Evolutionary conservation across 2,329 filamentous ascomycete genomes (phyloP), one percentile per base, ranked within the genome.

Genomic region (Dactylella cylindrospora): DNA sequence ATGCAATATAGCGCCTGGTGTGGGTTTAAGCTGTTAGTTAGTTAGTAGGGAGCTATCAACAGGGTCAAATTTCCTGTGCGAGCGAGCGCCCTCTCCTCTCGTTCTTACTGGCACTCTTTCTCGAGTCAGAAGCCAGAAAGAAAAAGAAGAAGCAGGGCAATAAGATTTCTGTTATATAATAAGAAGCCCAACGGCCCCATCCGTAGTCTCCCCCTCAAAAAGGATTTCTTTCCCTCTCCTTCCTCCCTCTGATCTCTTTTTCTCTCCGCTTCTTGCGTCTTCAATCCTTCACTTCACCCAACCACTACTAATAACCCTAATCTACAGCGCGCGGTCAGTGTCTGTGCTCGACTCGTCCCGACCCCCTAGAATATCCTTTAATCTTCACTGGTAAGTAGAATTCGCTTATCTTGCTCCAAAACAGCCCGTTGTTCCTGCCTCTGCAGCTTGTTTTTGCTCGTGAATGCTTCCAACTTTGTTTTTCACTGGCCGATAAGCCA

Each of bases 231-330:
- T 59, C 54, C 49, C 59, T 65, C 66, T 65, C 59, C 66, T 66
- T 66, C 67, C 66, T 64, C 66, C 66, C 67, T 67, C 49, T 65
- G 65, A 67, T 70, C 66, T 65, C 66, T 65, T 66, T 67, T 65
- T 65, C 66, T 67, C 54, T 46, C 53, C 57, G 67, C 66, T 61
- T 64, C 51, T 23, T 26, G 6, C 33, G 15, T 10, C 43, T 19
- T 36, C 22, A 13, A 15, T 25, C 8, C 40, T 35, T 22, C 20
- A 28, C 10, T 26, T 19, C n/a, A 13, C 25, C 15, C 35, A 5
- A 41, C 20, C 17, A 23, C 5, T 20, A 9, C 31, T 4, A 33
- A 4, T 19, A 38, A 13, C 17, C 22, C 33, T 38, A 9, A 12
- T 17, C 33, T 9, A 38, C n/a, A 38, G 33, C 33, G 33, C 33